Conservation (phyloP, 192 early-diverging fungal species). For the Mycoemilia scoparia region DNA sequence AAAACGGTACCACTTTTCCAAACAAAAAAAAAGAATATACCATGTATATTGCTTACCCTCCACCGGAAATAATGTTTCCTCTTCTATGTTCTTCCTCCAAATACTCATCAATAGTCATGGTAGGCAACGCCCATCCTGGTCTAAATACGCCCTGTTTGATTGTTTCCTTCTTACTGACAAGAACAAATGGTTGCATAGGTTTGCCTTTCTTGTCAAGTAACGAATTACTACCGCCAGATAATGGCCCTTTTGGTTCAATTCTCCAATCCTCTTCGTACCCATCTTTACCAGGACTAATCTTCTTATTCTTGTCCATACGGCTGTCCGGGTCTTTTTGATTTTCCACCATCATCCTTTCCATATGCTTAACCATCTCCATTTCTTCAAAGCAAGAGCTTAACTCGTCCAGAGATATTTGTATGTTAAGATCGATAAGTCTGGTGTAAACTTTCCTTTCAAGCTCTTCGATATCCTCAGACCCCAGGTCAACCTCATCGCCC, state of each 20-base stretch:
- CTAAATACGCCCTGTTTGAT: slow-evolving; percentile 68
- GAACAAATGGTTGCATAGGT: slow-evolving; percentile 72
- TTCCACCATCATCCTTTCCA: slow-evolving; percentile 33
- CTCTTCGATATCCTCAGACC: slow-evolving; percentile 49
- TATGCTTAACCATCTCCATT: slow-evolving; percentile 54
- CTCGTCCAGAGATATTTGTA: slow-evolving; percentile 52
- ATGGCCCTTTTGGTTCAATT: slow-evolving; percentile 32
- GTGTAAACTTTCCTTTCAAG: slow-evolving; percentile 53
- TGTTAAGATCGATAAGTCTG: slow-evolving; percentile 50
- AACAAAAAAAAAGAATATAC: too few species aligned
- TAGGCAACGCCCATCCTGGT: slow-evolving; percentile 73
- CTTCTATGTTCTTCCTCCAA: slow-evolving; percentile 65
- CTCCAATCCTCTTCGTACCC: slow-evolving; percentile 11
- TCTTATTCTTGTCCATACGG: not conserved
- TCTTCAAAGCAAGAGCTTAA: slow-evolving; percentile 58
- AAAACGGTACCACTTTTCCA: not conserved
- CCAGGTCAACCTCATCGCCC: slow-evolving; percentile 10
- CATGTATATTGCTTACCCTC: too few species aligned
- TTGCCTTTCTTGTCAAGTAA: slow-evolving; percentile 16
- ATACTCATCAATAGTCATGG: slow-evolving; percentile 94
- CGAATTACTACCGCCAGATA: slow-evolving; percentile 7
- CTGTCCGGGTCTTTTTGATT: slow-evolving; percentile 2
- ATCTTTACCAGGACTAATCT: too few species aligned
- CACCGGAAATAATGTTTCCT: slow-evolving; percentile 77
- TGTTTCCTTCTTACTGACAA: slow-evolving; percentile 55